Evolutionary conservation across 2,329 filamentous ascomycete species (phyloP), one percentile per base, ranked within the genome.

Genomic region (Neonectria sp.): DNA sequence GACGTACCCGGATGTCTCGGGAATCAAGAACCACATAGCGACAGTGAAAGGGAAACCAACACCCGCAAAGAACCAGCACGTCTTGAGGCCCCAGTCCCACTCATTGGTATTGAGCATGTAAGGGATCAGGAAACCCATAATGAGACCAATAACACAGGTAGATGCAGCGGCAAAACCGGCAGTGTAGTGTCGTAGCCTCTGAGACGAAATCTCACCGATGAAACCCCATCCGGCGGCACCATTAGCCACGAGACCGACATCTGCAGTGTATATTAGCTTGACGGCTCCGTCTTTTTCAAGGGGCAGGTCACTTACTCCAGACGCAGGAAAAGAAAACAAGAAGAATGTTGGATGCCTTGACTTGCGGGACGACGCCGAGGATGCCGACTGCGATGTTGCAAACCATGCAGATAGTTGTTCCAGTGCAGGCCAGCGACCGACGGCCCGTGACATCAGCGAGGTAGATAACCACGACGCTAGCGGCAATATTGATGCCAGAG

Each of bases 201-300:
- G 77, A 2, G 79, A 77, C 1, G 80, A 80, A n/a, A 81, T 80
- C 63, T 82, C 82, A 60, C 73, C 76, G 55, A 76, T 75, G 60
- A 76, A 75, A 5, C 74, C 76, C 71, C 73, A 79, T 12, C 74
- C 74, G 2, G 73, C 72, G 1, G 73, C 73, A 6, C 71, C 72
- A 52, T 74, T 77, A 8, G 70, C 68, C 4, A 70, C 73, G 35
- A 75, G 60, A 2, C 72, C 76, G 24, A 75, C 68, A 48, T 75
- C 71, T 75, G 49, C 11, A 63, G 21, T 21, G 2, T 21, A 21
- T 21, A 21, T 21, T 21, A 21, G 21, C 21, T 21, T 21, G 21
- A 21, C 21, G 21, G 21, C 21, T 21, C 21, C 21, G 21, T 21
- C 21, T 21, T 21, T 21, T 2, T 21, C 2, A 21, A 21, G 21